phyloP scores from a whole-genome alignment of 306 rosid genomes.

The Prunus mume region DNA sequence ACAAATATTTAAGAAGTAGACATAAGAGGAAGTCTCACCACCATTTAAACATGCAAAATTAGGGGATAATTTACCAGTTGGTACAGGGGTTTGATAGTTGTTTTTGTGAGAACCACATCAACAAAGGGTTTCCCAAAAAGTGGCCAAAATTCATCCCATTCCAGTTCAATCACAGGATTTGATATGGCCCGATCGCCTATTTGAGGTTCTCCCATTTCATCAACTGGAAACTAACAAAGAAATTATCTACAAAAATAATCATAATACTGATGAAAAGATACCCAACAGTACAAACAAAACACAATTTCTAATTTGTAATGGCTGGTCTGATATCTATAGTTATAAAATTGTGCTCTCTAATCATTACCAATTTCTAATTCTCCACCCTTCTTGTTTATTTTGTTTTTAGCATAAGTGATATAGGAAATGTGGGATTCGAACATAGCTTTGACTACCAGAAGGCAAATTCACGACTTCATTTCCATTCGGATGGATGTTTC shows the following conservation, averaged over 20 bases:
- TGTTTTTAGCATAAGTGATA: no score
- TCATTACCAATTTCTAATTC: no score
- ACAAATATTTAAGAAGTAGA: background rate
- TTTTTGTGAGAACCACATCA: conserved; percentile 26
- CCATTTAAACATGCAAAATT: background rate
- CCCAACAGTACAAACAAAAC: background rate
- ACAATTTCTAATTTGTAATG: background rate
- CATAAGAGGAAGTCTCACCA: background rate
- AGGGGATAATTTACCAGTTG: conserved; percentile 33
- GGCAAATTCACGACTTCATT: no score
- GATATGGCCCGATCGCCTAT: background rate
- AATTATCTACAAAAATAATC: background rate
- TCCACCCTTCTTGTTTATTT: no score
- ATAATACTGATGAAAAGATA: background rate
- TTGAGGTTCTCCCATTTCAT: background rate
- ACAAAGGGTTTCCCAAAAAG: conserved; percentile 45
- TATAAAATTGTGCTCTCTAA: no score
- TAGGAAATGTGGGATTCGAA: no score
- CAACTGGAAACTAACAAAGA: background rate
- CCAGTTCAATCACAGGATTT: conserved; percentile 3
- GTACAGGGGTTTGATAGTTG: conserved; percentile 25
- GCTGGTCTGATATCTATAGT: no score
- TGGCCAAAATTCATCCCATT: conserved; percentile 37
- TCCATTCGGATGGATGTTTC: no score
- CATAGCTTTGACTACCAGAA: no score